These are phyloP conservation scores for Hericium coralloides DNA, from an alignment of 768 basidiomycete genomes.

Conservation along the genomic window DNA sequence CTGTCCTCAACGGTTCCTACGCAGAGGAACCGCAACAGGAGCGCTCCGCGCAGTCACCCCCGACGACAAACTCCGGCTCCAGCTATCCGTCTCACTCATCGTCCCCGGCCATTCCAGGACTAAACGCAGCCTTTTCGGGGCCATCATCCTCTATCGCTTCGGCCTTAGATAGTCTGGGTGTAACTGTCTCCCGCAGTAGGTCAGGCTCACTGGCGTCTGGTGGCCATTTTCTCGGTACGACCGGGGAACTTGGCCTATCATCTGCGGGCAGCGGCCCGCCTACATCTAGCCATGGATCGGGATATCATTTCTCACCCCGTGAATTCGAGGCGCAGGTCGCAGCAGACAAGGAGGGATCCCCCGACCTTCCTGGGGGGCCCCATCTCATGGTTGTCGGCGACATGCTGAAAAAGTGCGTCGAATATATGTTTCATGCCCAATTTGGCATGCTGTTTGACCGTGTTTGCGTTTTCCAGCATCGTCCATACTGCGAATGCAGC, in stretches of 20 bases:
- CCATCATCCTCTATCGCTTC: constrained; percentile 27
- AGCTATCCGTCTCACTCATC: constrained; percentile 25
- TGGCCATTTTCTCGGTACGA: constrained; percentile 14
- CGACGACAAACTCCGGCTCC: constrained; percentile 23
- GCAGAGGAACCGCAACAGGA: constrained; percentile 12
- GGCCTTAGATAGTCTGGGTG: constrained; percentile 21
- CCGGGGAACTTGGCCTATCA: constrained; percentile 21
- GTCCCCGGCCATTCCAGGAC: constrained; percentile 23
- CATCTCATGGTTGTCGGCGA: constrained; percentile 42
- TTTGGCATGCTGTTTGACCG: constrained; percentile 9
- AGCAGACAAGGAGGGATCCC: constrained; percentile 18
- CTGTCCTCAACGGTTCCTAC: constrained; percentile 6
- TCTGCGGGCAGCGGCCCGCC: constrained; percentile 19
- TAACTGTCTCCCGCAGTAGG: constrained; percentile 19
- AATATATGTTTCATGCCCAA: constrained; percentile 10
- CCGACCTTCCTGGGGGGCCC: constrained; percentile 30
- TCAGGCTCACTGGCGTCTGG: constrained; percentile 27
- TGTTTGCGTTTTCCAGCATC: constrained; percentile 32
- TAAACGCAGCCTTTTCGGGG: constrained; percentile 19
- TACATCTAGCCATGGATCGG: constrained; percentile 18
- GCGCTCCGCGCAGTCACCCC: constrained; percentile 22
- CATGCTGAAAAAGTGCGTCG: constrained; percentile 45
- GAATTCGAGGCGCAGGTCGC: constrained; percentile 16
- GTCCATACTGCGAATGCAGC: constrained; percentile 52
- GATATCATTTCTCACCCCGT: constrained; percentile 18